These are phyloP conservation scores for Talaromyces marneffei DNA, from an alignment of 2,329 filamentous ascomycete species.

Conservation along the genomic window DNA sequence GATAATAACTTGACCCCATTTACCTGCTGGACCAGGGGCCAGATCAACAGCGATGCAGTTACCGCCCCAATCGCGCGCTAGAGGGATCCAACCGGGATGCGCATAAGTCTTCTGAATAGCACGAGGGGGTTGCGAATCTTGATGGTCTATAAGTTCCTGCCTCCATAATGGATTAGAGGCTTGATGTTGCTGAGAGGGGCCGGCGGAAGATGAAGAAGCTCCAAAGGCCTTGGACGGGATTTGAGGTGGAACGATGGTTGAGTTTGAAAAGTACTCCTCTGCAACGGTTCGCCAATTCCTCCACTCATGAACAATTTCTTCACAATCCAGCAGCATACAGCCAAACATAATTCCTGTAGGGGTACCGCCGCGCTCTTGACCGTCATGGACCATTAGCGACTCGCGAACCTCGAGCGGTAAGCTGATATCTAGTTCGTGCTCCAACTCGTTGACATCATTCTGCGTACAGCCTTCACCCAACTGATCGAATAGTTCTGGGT, in stretches of 20 bases:
- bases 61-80: constrained; percentile 96
- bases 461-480: constrained; percentile 83
- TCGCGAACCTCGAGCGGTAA: constrained; percentile 90
- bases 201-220: constrained; percentile 54
- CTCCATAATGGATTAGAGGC: constrained; percentile 66
- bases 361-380: constrained; percentile 87
- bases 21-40: constrained; percentile 79
- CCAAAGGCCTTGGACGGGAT: constrained; percentile 66
- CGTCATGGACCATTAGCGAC: constrained; percentile 84
- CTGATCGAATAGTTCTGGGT: constrained; percentile 89
- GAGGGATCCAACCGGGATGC: constrained; percentile 89
- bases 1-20: constrained; percentile 94
- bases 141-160: constrained; percentile 73
- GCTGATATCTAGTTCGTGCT: constrained; percentile 91
- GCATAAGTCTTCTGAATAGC: constrained; percentile 89
- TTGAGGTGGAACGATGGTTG: constrained; percentile 48
- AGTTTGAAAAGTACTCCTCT: constrained; percentile 69
- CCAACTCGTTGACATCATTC: constrained; percentile 94
- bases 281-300: constrained; percentile 93
- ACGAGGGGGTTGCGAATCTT: constrained; percentile 81
- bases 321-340: constrained; percentile 92
- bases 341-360: constrained; percentile 92
- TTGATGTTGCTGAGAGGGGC: constrained; percentile 49
- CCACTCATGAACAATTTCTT: constrained; percentile 97
- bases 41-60: constrained; percentile 95